phyloP scores from a whole-genome alignment of 345 rosid species.

The Euclidium syriacum region DNA sequence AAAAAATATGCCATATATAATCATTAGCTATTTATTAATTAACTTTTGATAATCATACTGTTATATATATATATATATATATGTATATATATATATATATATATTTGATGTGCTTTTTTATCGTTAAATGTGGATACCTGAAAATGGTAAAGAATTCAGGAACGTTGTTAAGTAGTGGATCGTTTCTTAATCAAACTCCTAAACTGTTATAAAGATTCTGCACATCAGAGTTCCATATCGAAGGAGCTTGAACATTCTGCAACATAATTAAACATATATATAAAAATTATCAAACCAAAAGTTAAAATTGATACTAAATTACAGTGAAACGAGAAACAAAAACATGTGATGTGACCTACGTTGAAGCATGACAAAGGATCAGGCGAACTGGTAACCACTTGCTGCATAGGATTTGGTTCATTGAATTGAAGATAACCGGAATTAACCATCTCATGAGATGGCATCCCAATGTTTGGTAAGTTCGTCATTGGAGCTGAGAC shows the following conservation, averaged over 20 bases:
- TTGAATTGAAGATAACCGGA: conserved; percentile 46
- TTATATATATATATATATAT: too few relatives aligned
- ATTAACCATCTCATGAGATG: conserved; percentile 27
- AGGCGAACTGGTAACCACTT: conserved; percentile 39
- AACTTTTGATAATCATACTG: too few relatives aligned
- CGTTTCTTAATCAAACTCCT: conserved; percentile 47
- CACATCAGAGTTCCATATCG: conserved; percentile 61
- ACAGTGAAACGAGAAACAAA: not conserved
- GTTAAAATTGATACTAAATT: not conserved
- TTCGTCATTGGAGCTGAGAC: conserved; percentile 20
- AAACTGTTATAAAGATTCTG: conserved; percentile 57
- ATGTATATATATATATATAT: too few relatives aligned
- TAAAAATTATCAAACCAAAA: not conserved
- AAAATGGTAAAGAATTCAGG: conserved; percentile 32
- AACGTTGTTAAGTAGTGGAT: conserved; percentile 29
- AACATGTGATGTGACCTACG: not conserved
- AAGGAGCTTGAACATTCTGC: conserved; percentile 56
- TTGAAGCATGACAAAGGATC: conserved; percentile 24
- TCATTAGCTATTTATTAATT: too few relatives aligned
- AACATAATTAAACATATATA: not conserved
- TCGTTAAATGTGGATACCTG: conserved; percentile 37
- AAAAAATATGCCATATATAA: not conserved
- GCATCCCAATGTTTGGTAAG: conserved; percentile 33
- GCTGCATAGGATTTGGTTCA: conserved; percentile 51
- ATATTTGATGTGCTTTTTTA: not conserved